Conservation (phyloP, 768 basidiomycete genomes). For the Nidula microcarpa region DNA sequence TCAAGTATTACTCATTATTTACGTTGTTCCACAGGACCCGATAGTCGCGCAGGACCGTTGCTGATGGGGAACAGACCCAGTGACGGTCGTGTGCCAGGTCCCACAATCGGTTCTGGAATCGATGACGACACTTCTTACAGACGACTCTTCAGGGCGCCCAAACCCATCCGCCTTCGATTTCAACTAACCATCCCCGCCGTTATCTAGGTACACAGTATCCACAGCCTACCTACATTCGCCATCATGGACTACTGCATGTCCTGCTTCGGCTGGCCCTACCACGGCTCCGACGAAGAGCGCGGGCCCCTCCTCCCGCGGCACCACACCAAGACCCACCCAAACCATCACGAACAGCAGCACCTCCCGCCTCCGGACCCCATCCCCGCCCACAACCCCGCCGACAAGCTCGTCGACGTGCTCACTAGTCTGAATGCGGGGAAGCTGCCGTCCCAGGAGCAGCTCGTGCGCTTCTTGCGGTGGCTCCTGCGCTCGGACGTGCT, state of each 20-base stretch:
- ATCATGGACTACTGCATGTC: conserved; percentile 14
- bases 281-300: conserved; percentile 8
- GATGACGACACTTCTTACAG: neutral
- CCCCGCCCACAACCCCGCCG: conserved; percentile 2
- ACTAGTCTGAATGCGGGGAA: conserved; percentile 34
- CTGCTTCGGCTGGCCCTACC: conserved; percentile 10
- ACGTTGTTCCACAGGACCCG: too few species aligned
- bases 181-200: neutral
- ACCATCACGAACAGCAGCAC: too few species aligned
- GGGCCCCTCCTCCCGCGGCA: conserved; percentile 8
- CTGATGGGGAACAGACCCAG: too few species aligned
- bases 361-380: neutral
- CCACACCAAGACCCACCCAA: too few species aligned
- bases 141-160: conserved; percentile 3
- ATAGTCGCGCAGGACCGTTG: too few species aligned
- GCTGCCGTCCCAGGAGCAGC: conserved; percentile 34
- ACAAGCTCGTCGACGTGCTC: conserved; percentile 29
- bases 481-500: conserved; percentile 23
- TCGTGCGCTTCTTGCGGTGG: conserved; percentile 18
- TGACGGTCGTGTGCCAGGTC: too few species aligned
- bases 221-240: too few species aligned
- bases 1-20: too few species aligned
- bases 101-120: neutral
- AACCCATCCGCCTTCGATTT: conserved; percentile 1
- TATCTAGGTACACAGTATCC: too few species aligned